These are phyloP conservation scores for Mycena haematopus DNA, from an alignment of 768 basidiomycete genomes.

Conservation along the genomic window DNA sequence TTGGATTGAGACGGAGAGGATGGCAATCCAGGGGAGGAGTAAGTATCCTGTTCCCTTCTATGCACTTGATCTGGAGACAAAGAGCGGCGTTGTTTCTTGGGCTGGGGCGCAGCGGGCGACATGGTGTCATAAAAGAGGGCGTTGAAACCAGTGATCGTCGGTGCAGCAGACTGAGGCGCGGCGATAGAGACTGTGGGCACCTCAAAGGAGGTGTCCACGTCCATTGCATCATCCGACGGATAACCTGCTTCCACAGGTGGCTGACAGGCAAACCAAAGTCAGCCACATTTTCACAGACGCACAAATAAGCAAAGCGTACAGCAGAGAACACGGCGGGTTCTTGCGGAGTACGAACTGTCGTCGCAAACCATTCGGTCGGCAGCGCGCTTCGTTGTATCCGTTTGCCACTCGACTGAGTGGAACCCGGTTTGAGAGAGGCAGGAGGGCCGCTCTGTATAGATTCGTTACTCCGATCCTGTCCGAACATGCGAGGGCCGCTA, in stretches of 20 bases:
- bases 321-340: slow-evolving; percentile 20
- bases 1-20: slow-evolving; percentile 59
- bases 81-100: slow-evolving; percentile 62
- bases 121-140: slow-evolving; percentile 65
- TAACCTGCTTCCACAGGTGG: slow-evolving; percentile 49
- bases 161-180: slow-evolving; percentile 55
- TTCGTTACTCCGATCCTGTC: slow-evolving; percentile 74
- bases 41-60: slow-evolving; percentile 44
- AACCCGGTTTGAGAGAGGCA: slow-evolving; percentile 41
- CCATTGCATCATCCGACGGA: slow-evolving; percentile 75
- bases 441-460: slow-evolving; percentile 40
- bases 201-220: slow-evolving; percentile 68
- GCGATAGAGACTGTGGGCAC: slow-evolving; percentile 39
- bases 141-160: slow-evolving; percentile 60
- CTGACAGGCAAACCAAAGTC: slow-evolving; percentile 35
- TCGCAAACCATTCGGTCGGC: slow-evolving; percentile 65
- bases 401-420: slow-evolving; percentile 54
- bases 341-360: slow-evolving; percentile 33
- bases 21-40: slow-evolving; percentile 56
- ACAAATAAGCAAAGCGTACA: slow-evolving; percentile 33
- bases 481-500: slow-evolving; percentile 71
- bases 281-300: slow-evolving; percentile 14
- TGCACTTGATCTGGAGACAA: slow-evolving; percentile 57
- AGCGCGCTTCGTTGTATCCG: slow-evolving; percentile 66
- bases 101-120: slow-evolving; percentile 52